Conservation (phyloP, 2,329 filamentous ascomycete species). For the Fusarium falciforme region DNA sequence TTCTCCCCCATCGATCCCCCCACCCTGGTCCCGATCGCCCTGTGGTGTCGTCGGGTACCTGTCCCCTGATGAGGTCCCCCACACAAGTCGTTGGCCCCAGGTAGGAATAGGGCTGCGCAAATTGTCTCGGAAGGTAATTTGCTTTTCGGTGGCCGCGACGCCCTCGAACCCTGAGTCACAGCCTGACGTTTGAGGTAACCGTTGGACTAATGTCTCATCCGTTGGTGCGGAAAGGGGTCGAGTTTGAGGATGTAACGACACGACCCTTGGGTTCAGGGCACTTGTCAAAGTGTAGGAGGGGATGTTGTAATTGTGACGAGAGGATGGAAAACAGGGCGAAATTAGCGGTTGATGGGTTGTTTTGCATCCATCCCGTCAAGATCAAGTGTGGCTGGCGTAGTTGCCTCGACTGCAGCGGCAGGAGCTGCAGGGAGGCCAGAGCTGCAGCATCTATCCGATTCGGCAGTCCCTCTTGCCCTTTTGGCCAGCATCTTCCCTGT, state of each 20-base stretch:
- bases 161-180: neutral
- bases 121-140: conserved; percentile 35
- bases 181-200: neutral
- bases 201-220: neutral
- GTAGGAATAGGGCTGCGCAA: conserved; percentile 4
- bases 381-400: conserved; percentile 19
- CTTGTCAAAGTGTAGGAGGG: neutral
- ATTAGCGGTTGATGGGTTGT: neutral
- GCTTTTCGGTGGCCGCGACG: conserved; percentile 6
- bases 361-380: neutral
- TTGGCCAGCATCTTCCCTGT: neutral
- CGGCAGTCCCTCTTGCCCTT: neutral
- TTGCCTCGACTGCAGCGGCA: neutral
- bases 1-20: neutral
- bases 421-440: neutral
- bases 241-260: neutral
- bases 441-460: neutral
- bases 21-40: neutral
- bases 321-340: neutral
- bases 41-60: neutral
- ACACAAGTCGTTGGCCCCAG: conserved; percentile 6
- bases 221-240: neutral
- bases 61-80: neutral
- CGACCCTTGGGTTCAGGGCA: neutral
- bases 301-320: conserved; percentile 25